These are phyloP conservation scores for cucumber (Cucumis sativus) DNA, from an alignment of 306 rosid species.

Conservation along the genomic window Cucumber_9930_V3 NC_026657.2:16081501-16082000, in stretches of 20 bases:
- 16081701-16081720: constrained; percentile 79
- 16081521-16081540: too few species aligned
- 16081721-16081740: constrained; percentile 89
- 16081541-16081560: too few species aligned
- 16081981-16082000: constrained; percentile 1
- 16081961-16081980: not conserved
- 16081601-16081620: too few species aligned
- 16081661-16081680: not conserved
- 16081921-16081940: constrained; percentile 18
- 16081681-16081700: constrained; percentile 7
- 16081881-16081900: constrained; percentile 72
- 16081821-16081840: constrained; percentile 44
- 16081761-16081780: constrained; percentile 44
- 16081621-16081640: too few species aligned
- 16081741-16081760: constrained; percentile 82
- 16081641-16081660: too few species aligned
- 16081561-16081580: too few species aligned
- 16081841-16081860: constrained; percentile 70
- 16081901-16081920: constrained; percentile 97
- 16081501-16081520: too few species aligned
- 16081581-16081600: too few species aligned
- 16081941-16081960: not conserved
- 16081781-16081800: constrained; percentile 6
- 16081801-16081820: not conserved
- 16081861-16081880: constrained; percentile 75